A percentile compares a stretch with the other conserved stretches of the same genome.
Conservation (phyloP, 257 asterid species). For the Nicotiana undulata region DNA sequence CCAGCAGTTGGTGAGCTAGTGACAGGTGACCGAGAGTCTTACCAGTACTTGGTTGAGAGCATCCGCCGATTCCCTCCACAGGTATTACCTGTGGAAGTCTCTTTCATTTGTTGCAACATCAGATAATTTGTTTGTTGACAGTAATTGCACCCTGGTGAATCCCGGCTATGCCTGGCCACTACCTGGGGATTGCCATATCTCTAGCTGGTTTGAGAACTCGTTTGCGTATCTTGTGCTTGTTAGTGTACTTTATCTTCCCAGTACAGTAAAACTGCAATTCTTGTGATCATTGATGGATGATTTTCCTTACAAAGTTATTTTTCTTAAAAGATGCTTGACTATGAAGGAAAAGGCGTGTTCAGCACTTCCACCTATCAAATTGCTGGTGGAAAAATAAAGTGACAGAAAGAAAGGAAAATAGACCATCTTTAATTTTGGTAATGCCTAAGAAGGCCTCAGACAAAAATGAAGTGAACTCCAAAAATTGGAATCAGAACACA, state of each 20-base stretch:
- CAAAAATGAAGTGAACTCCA: background rate
- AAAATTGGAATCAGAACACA: background rate
- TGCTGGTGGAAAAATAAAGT: no score
- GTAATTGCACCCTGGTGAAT: background rate
- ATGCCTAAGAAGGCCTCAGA: no score
- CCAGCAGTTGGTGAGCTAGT: slow-evolving; percentile 79
- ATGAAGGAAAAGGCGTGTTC: background rate
- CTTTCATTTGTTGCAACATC: background rate
- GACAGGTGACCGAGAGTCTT: slow-evolving; percentile 84
- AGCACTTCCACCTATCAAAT: background rate
- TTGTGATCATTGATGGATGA: background rate
- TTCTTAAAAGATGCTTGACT: background rate
- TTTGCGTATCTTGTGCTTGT: background rate
- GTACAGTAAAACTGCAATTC: background rate
- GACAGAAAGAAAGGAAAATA: no score
- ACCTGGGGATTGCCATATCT: background rate
- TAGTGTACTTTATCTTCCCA: background rate
- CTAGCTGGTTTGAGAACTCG: background rate
- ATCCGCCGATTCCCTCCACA: slow-evolving; percentile 82
- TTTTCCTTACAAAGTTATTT: background rate
- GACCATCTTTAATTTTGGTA: no score
- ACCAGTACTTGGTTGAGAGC: slow-evolving; percentile 84
- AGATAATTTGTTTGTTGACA: background rate
- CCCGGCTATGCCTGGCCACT: background rate
- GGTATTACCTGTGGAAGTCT: slow-evolving; percentile 27